A percentile compares a stretch with the other conserved stretches of the same genome.
These are phyloP conservation scores for Fusarium sp. DNA, from an alignment of 2,329 filamentous ascomycete species.

Conservation along the genomic window DNA sequence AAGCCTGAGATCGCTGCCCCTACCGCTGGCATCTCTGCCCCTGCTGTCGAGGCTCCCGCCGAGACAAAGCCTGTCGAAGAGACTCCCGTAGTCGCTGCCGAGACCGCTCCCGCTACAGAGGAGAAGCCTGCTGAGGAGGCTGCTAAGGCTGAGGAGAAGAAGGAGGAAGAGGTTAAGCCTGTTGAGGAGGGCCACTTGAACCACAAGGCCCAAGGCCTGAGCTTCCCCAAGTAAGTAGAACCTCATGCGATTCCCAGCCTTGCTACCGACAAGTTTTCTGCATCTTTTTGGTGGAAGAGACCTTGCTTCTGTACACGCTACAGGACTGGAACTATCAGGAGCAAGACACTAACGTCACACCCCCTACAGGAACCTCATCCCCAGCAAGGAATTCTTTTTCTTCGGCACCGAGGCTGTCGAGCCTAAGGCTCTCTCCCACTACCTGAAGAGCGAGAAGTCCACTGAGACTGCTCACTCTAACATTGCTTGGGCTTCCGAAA, in stretches of 20 bases:
- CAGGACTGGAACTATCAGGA: not conserved
- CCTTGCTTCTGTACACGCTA: not conserved
- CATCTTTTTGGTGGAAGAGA: not conserved
- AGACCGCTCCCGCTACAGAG: slow-evolving; percentile 49
- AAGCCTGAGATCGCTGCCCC: slow-evolving; percentile 49
- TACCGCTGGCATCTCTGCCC: slow-evolving; percentile 42
- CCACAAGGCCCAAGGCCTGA: slow-evolving; percentile 87
- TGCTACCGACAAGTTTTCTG: not conserved
- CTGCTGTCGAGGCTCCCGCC: slow-evolving; percentile 46
- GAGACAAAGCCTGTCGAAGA: slow-evolving; percentile 53
- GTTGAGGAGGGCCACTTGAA: slow-evolving; percentile 85
- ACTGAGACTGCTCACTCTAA: slow-evolving; percentile 77
- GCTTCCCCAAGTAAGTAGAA: slow-evolving; percentile 82
- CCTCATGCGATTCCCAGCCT: not conserved
- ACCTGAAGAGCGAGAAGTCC: slow-evolving; percentile 90
- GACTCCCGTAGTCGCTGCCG: slow-evolving; percentile 45
- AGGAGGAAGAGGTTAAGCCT: slow-evolving; percentile 70
- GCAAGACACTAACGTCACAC: slow-evolving; percentile 33
- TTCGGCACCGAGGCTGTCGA: slow-evolving; percentile 79
- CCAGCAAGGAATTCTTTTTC: slow-evolving; percentile 94
- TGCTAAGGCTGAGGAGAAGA: slow-evolving; percentile 53
- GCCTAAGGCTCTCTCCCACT: slow-evolving; percentile 76
- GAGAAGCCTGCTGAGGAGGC: slow-evolving; percentile 55
- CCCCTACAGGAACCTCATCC: slow-evolving; percentile 77
- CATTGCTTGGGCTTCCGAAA: slow-evolving; percentile 90